A percentile compares a stretch with the other conserved stretches of the same genome.
Evolutionary conservation across 495 filamentous ascomycete species (phyloP).

Genomic region (Trichoderma reesei): DNA sequence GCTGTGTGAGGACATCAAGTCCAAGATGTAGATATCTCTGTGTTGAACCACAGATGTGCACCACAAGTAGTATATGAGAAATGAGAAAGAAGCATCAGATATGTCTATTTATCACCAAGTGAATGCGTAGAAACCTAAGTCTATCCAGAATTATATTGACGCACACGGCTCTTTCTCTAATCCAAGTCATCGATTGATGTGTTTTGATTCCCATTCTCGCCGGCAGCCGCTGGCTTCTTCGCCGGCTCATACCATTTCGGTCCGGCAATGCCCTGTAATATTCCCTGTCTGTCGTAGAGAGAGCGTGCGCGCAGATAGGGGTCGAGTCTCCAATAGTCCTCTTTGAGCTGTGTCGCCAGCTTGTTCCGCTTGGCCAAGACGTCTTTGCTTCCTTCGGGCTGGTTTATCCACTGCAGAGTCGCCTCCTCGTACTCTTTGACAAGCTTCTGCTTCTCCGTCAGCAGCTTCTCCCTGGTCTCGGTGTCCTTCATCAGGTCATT

Average conservation of each 20-base stretch:
- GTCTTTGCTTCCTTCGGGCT: conserved; percentile 24
- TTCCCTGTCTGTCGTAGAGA: conserved; percentile 63
- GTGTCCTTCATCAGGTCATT: conserved; percentile 63
- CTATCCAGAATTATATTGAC: conserved; percentile 8
- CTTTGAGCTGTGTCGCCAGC: conserved; percentile 50
- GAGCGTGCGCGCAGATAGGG: conserved; percentile 64
- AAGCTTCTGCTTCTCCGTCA: conserved; percentile 47
- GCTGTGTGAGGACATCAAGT: conserved; percentile 70
- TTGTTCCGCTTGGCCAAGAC: conserved; percentile 38
- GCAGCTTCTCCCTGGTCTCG: conserved; percentile 48
- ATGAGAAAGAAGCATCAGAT: neutral
- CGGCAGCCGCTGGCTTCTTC: conserved; percentile 17
- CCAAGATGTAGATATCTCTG: conserved; percentile 61
- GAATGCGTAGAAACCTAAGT: neutral
- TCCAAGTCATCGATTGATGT: conserved; percentile 46
- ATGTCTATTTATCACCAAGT: neutral
- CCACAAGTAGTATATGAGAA: too few relatives aligned
- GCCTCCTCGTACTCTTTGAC: conserved; percentile 60
- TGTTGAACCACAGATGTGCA: neutral
- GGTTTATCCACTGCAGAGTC: conserved; percentile 60
- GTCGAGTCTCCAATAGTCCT: conserved; percentile 79
- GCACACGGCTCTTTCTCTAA: conserved; percentile 19
- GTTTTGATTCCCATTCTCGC: conserved; percentile 22
- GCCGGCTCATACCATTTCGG: conserved; percentile 40
- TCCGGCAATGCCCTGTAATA: conserved; percentile 36